Percentiles rank a stretch among this genome's conserved stretches.
These are phyloP conservation scores for Podospora tetraspora DNA, from an alignment of 495 filamentous ascomycete species.

Conservation along the genomic window DNA sequence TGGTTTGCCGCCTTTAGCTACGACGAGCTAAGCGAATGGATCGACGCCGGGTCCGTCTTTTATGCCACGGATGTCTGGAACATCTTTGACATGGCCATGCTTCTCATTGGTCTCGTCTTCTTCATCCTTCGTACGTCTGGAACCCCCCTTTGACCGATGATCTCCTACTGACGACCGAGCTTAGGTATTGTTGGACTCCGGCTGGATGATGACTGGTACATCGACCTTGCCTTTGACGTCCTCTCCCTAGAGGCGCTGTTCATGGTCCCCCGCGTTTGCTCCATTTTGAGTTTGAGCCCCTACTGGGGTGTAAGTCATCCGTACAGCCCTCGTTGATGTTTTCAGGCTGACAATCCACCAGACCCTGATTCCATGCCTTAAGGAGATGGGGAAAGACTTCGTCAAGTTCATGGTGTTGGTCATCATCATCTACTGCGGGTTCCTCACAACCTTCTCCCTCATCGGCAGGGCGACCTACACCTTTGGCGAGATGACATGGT, in stretches of 20 bases:
- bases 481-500: slow-evolving; percentile 74
- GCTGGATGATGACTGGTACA: slow-evolving; percentile 54
- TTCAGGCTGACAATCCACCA: slow-evolving; percentile 8
- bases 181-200: slow-evolving; percentile 69
- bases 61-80: slow-evolving; percentile 87
- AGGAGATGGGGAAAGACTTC: slow-evolving; percentile 93
- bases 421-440: slow-evolving; percentile 74
- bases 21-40: slow-evolving; percentile 76
- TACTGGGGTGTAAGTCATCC: slow-evolving; percentile 64
- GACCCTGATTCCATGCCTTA: slow-evolving; percentile 71
- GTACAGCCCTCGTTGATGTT: not conserved
- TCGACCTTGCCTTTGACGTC: slow-evolving; percentile 79
- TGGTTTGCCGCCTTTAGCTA: slow-evolving; percentile 83
- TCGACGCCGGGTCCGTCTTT: slow-evolving; percentile 77
- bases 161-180: not conserved
- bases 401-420: slow-evolving; percentile 88
- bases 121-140: slow-evolving; percentile 59
- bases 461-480: slow-evolving; percentile 73
- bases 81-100: slow-evolving; percentile 81
- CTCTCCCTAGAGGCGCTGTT: slow-evolving; percentile 84
- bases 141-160: not conserved
- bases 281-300: slow-evolving; percentile 78
- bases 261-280: slow-evolving; percentile 85
- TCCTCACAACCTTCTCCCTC: slow-evolving; percentile 86
- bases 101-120: slow-evolving; percentile 72